phyloP scores from a whole-genome alignment of 495 filamentous ascomycete species.

The Neurospora discreta region DNA sequence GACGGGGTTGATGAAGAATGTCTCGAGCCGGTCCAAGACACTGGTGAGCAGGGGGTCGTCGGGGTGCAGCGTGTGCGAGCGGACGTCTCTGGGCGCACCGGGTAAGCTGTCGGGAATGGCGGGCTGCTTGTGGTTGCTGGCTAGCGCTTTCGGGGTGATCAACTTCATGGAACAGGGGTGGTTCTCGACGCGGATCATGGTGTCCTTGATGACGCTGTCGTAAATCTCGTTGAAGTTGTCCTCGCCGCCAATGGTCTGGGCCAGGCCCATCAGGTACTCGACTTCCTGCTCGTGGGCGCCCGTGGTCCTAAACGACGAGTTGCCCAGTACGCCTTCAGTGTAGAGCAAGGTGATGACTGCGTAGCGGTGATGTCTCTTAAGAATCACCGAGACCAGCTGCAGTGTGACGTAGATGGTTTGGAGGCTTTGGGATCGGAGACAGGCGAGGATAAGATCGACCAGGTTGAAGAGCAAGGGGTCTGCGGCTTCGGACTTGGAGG shows the following conservation, averaged over 20 bases:
- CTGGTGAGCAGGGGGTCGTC: conserved; percentile 69
- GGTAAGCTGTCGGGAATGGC: conserved; percentile 40
- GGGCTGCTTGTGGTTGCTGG: conserved; percentile 38
- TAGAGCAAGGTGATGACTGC: conserved; percentile 66
- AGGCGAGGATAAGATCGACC: conserved; percentile 78
- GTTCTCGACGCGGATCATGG: conserved; percentile 62
- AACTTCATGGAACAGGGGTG: conserved; percentile 59
- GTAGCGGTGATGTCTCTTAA: conserved; percentile 80
- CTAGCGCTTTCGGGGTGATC: conserved; percentile 42
- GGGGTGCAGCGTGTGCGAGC: conserved; percentile 47
- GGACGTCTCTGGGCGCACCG: conserved; percentile 43
- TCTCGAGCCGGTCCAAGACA: conserved; percentile 55
- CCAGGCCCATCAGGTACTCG: conserved; percentile 59
- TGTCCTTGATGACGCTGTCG: conserved; percentile 73
- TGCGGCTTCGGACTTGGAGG: conserved; percentile 53
- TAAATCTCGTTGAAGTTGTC: conserved; percentile 69
- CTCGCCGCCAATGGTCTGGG: conserved; percentile 58
- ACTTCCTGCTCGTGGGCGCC: conserved; percentile 75
- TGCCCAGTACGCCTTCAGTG: conserved; percentile 42
- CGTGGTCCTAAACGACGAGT: conserved; percentile 50
- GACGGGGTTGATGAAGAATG: conserved; percentile 81
- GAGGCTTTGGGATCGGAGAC: conserved; percentile 70
- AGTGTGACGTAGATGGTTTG: conserved; percentile 85
- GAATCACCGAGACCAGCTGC: conserved; percentile 69
- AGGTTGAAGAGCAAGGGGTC: conserved; percentile 87